Conservation (phyloP, 257 asterid species). For the Salvia splendens region DNA sequence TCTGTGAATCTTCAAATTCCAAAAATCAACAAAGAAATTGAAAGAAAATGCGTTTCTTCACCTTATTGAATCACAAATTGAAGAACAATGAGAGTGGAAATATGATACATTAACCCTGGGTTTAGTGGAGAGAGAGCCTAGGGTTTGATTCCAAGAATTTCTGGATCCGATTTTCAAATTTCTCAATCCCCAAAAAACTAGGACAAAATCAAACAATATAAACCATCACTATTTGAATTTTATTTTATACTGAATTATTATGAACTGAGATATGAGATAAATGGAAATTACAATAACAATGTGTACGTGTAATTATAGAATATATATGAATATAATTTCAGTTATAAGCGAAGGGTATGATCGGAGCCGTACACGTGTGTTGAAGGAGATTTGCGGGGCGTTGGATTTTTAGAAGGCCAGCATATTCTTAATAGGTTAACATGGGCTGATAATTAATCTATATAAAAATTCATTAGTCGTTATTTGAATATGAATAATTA, state of each 20-base stretch:
- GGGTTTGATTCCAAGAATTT: constrained; percentile 50
- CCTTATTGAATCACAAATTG: constrained; percentile 31
- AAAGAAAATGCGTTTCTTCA: constrained; percentile 14
- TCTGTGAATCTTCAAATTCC: constrained; percentile 39
- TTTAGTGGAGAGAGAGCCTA: constrained; percentile 53
- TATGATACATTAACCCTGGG: constrained; percentile 40
- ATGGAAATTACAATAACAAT: too few species aligned
- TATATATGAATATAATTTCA: too few species aligned
- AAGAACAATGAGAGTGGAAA: constrained; percentile 5
- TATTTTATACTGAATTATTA: constrained; percentile 9
- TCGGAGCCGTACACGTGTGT: too few species aligned
- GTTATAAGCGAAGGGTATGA: too few species aligned
- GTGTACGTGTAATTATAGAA: too few species aligned
- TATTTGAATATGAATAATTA: too few species aligned
- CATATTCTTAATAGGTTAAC: too few species aligned
- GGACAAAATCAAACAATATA: constrained; percentile 13
- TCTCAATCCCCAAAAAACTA: constrained; percentile 40
- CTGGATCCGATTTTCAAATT: constrained; percentile 68
- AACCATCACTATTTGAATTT: not conserved
- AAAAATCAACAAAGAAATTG: constrained; percentile 1
- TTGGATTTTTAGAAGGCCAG: too few species aligned
- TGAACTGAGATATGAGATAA: constrained; percentile 24
- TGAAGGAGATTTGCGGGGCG: too few species aligned
- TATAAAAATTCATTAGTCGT: too few species aligned
- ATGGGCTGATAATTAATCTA: too few species aligned